Evolutionary conservation across 2,329 filamentous ascomycete species (phyloP), one percentile per base, ranked within the genome.

Genomic region (Colletotrichum sidae): DNA sequence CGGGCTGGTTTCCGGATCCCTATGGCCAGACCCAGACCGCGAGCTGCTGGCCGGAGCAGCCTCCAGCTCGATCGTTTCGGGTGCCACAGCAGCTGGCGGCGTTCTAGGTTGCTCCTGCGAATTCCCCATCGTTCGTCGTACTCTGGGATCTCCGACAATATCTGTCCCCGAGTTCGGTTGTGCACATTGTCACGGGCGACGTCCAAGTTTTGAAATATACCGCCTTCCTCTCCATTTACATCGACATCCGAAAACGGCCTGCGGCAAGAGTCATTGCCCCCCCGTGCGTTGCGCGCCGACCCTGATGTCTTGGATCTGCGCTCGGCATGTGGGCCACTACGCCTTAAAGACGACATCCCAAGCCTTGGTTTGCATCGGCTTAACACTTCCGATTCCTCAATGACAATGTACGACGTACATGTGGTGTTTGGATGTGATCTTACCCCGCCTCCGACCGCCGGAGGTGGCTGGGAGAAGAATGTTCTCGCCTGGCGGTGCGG

Each of bases 1-100:
- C 25, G 55, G 56, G 47, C 52, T 68, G 10, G 60, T 59, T 41
- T 68, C 67, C 3, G 56, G 55, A 17, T 68, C 63, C 11, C 25
- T 13, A 25, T 38, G 47, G 15, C 42, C 38, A 4, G 59, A 46
- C 15, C 38, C 17, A 7, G 46, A 34, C 2, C n/a, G 11, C 9
- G 41, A 7, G n/a, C 58, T 49, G 12, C 58, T 49, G 25, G 25
- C 25, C 2, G 41, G 25, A 0, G 50, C 12, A 9, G 35, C n/a
- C 6, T 42, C 41, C 10, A 57, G 35, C 33, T 62, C 58, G 1
- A 62, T 33, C 2, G 37, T 10, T 6, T 17, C 57, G 4, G 33
- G 25, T 11, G 33, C 13, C 33, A 12, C 35, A 8, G 33, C n/a
- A 8, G 33, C n/a, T 6, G 47, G 10, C 6, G 52, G 1, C 4